phyloP scores from a whole-genome alignment of 768 basidiomycete species.

The Baorangia bicolor region DNA sequence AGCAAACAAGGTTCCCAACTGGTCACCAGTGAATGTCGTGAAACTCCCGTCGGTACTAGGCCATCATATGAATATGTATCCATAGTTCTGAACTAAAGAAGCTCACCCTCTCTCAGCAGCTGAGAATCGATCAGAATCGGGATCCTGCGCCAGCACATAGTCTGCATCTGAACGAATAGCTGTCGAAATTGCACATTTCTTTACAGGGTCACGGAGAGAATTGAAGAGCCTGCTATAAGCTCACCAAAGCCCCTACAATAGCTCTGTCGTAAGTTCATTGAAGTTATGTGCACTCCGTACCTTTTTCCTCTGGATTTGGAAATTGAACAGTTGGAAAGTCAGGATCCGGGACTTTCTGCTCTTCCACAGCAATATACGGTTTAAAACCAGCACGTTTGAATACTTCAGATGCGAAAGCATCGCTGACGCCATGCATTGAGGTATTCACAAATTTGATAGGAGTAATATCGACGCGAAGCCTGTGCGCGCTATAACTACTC shows the following conservation, averaged over 20 bases:
- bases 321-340: conserved; percentile 83
- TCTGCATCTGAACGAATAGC: conserved; percentile 52
- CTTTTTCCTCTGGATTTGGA: conserved; percentile 91
- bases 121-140: conserved; percentile 81
- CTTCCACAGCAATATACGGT: conserved; percentile 56
- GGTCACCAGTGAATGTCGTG: conserved; percentile 80
- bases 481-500: conserved; percentile 2
- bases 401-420: conserved; percentile 56
- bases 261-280: background rate
- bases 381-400: conserved; percentile 61
- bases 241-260: conserved; percentile 49
- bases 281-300: conserved; percentile 33
- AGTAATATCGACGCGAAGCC: conserved; percentile 4
- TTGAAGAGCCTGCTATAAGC: conserved; percentile 8
- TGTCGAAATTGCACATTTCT: conserved; percentile 71
- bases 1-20: conserved; percentile 65
- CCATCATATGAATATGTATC: conserved; percentile 1
- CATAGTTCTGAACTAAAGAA: background rate
- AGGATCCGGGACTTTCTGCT: conserved; percentile 76
- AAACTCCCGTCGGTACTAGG: conserved; percentile 48
- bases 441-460: conserved; percentile 75
- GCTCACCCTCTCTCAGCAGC: conserved; percentile 68
- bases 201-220: conserved; percentile 1
- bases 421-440: conserved; percentile 87
- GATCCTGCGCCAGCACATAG: conserved; percentile 86